A percentile compares a stretch with the other conserved stretches of the same genome.
Evolutionary conservation across 495 filamentous ascomycete genomes (phyloP).

Genomic region (Penicillium turbatum): DNA sequence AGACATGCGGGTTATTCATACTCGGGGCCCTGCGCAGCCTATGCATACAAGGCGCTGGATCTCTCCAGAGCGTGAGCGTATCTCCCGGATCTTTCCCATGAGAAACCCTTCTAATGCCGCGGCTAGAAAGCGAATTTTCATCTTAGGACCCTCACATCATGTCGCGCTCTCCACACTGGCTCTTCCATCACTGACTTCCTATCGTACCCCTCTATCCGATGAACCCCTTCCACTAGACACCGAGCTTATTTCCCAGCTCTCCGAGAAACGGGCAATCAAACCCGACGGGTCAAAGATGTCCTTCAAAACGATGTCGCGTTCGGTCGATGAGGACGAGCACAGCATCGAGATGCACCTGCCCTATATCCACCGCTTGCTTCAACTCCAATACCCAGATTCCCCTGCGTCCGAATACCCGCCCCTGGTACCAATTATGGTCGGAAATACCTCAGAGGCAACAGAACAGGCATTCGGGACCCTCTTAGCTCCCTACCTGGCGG

Average conservation of each 20-base stretch:
- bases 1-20: constrained; percentile 97
- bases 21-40: constrained; percentile 89
- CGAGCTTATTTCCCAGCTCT: constrained; percentile 58
- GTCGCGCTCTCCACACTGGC: constrained; percentile 73
- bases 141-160: constrained; percentile 92
- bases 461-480: constrained; percentile 68
- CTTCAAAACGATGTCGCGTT: constrained; percentile 70
- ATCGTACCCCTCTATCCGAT: constrained; percentile 81
- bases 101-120: constrained; percentile 5
- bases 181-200: constrained; percentile 67
- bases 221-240: constrained; percentile 69
- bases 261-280: constrained; percentile 40
- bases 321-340: constrained; percentile 81
- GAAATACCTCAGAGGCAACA: constrained; percentile 59
- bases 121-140: constrained; percentile 78
- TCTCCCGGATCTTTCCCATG: background rate
- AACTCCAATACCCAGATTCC: constrained; percentile 37
- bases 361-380: constrained; percentile 79
- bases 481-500: constrained; percentile 74
- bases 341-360: constrained; percentile 96
- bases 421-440: constrained; percentile 84
- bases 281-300: constrained; percentile 34
- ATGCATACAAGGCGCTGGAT: constrained; percentile 90
- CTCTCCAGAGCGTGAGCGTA: constrained; percentile 64
- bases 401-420: constrained; percentile 56